A percentile compares a stretch with the other conserved stretches of the same genome.
phyloP scores from a whole-genome alignment of 352 stramenopile species.

The Phytophthora citricola region DNA sequence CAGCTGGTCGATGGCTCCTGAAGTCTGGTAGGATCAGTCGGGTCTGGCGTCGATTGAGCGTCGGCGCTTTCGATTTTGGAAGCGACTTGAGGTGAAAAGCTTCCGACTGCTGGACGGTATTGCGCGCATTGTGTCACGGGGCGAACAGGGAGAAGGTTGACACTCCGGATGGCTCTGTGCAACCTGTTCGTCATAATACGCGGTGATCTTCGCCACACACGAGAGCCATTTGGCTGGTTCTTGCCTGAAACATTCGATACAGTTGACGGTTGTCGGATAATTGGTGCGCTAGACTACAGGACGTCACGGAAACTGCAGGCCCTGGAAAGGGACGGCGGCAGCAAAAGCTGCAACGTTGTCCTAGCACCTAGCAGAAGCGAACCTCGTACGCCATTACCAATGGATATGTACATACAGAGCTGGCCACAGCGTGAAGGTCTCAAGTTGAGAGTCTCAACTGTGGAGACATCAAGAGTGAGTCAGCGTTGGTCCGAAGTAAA shows the following conservation, averaged over 20 bases:
- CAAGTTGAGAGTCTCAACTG: too few relatives aligned
- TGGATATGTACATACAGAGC: too few relatives aligned
- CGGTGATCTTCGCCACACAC: constrained; percentile 5
- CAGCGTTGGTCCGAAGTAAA: too few relatives aligned
- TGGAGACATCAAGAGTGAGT: too few relatives aligned
- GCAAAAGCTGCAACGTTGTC: not conserved
- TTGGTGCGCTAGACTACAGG: too few relatives aligned
- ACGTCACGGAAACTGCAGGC: too few relatives aligned
- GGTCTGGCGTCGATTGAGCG: not conserved
- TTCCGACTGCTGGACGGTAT: not conserved
- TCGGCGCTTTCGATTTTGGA: constrained; percentile 25
- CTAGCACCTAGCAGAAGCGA: not conserved
- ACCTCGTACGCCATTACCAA: too few relatives aligned
- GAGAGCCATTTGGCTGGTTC: constrained; percentile 1
- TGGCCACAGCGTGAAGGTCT: too few relatives aligned
- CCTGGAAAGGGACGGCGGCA: not conserved
- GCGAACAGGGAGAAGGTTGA: not conserved
- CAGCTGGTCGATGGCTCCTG: constrained; percentile 23
- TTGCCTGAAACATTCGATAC: not conserved
- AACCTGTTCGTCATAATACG: constrained; percentile 14
- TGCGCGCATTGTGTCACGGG: not conserved
- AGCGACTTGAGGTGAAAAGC: constrained; percentile 12
- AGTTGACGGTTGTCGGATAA: not conserved
- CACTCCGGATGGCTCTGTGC: not conserved
- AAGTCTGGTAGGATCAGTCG: constrained; percentile 26